Base-by-base conservation (phyloP, 345 rosid genomes). In the Gossypium arboreum region DNA sequence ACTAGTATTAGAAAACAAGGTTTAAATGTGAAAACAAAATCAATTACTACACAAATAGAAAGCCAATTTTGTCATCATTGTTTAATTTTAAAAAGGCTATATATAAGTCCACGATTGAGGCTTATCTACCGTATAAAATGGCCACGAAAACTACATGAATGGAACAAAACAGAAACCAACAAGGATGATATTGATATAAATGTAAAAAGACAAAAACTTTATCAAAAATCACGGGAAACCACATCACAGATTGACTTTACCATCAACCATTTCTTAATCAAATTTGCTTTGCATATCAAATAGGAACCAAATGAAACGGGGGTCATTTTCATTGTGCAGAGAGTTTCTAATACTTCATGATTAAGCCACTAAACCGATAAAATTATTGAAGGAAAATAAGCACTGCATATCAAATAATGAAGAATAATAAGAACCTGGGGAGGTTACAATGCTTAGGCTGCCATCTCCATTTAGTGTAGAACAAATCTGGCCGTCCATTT, bases 401-500 rank as follows among this genome's bases (percentile, higher is more conserved):
- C 7, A 34, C 41, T 16, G 27, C 58, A 50, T 9, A 50, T 69
- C 45, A 51, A 51, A 51, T 3, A 39, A 63, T n/a, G 9, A 9
- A 50, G 13, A 52, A 51, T 4, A 68, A 66, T n/a, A 27, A 57
- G 7, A 43, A 94, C 99, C 98, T 93, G 80, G 98, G 98, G 83
- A 93, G 85, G 79, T 89, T 77, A 78, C 99, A 95, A 15, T 73
- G 77, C 52, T 52, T 89, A 41, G 99, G 98, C 77, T 91, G 99
- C 99, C 99, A 95, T 87, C 98, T 88, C 98, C 99, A 95, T 79
- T 90, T 89, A 43, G 91, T 89, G 77, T 89, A 92, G 86, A 90
- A 86, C 80, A 82, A 78, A 82, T 95, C 99, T 69, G 88, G 92
- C 79, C 99, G 83, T 2, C 99, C 99, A 79, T 90, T 88, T 78